phyloP scores from a whole-genome alignment of 2,329 filamentous ascomycete species.

The Ascochyta rabiei region DNA sequence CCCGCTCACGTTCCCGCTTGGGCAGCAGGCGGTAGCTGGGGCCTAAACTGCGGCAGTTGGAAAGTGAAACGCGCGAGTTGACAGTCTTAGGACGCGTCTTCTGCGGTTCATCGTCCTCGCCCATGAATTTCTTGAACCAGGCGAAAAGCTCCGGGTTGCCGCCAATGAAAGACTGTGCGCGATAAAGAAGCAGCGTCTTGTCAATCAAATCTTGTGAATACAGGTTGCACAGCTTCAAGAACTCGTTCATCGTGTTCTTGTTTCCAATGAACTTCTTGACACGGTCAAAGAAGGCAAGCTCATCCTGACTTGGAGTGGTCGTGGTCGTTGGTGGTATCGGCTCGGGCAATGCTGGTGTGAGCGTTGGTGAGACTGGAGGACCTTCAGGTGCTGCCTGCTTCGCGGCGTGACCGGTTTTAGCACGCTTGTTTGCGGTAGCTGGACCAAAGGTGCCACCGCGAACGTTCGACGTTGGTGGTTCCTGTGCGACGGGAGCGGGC shows the following conservation, averaged over 20 bases:
- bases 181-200: conserved; percentile 78
- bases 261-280: conserved; percentile 97
- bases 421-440: conserved; percentile 59
- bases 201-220: conserved; percentile 94
- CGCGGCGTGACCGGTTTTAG: conserved; percentile 70
- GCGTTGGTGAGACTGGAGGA: conserved; percentile 76
- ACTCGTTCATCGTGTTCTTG: conserved; percentile 90
- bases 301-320: conserved; percentile 77
- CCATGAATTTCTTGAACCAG: conserved; percentile 86
- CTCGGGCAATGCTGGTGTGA: conserved; percentile 87
- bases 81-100: conserved; percentile 66
- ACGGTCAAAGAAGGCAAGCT: conserved; percentile 91
- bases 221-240: conserved; percentile 94
- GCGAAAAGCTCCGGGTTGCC: conserved; percentile 86
- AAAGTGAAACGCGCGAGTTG: conserved; percentile 83
- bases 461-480: conserved; percentile 42
- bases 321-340: conserved; percentile 79
- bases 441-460: conserved; percentile 37
- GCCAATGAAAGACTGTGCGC: conserved; percentile 84
- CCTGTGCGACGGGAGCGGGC: conserved; percentile 41
- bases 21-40: conserved; percentile 94
- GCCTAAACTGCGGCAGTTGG: conserved; percentile 93
- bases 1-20: conserved; percentile 86
- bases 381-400: conserved; percentile 65
- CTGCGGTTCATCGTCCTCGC: conserved; percentile 67